These are phyloP conservation scores for Chlorella vulgaris DNA, from an alignment of 139 green algal species.

Conservation along the genomic window DNA sequence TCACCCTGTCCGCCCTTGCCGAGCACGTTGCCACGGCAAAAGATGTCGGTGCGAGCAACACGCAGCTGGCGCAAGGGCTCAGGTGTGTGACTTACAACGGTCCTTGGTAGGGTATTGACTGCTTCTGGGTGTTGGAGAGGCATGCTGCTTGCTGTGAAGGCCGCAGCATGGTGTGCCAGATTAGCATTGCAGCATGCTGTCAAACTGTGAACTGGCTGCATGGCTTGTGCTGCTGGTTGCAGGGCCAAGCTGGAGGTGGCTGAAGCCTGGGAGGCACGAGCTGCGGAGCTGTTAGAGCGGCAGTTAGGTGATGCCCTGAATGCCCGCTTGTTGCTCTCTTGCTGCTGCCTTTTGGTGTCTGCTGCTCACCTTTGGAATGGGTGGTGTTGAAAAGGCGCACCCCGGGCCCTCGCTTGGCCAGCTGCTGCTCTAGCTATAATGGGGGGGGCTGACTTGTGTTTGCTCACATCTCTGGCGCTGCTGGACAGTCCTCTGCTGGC, in stretches of 20 bases:
- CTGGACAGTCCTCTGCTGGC: not conserved
- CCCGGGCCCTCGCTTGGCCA: too few relatives aligned
- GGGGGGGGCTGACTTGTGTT: too few relatives aligned
- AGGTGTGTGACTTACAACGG: not conserved
- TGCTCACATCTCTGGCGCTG: not conserved
- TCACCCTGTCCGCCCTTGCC: constrained; percentile 29
- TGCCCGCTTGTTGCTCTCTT: not conserved
- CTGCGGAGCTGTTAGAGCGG: constrained; percentile 31
- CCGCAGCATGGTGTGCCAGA: too few relatives aligned
- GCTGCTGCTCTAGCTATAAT: not conserved
- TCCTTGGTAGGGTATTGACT: not conserved
- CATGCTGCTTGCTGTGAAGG: not conserved
- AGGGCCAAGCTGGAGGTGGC: constrained; percentile 19
- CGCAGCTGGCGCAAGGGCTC: constrained; percentile 13
- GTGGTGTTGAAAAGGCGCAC: too few relatives aligned
- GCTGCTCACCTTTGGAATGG: too few relatives aligned
- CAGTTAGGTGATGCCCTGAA: constrained; percentile 4
- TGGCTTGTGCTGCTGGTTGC: not conserved
- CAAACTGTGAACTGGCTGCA: not conserved
- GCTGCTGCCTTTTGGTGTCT: too few relatives aligned
- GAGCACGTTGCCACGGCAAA: constrained; percentile 45
- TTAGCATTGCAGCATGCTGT: not conserved
- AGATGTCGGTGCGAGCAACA: constrained; percentile 28
- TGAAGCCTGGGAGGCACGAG: constrained; percentile 34
- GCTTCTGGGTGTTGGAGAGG: not conserved